phyloP scores from a whole-genome alignment of 202 grass and related monocot genomes.

The Cymbopogon flexuosus region DNA sequence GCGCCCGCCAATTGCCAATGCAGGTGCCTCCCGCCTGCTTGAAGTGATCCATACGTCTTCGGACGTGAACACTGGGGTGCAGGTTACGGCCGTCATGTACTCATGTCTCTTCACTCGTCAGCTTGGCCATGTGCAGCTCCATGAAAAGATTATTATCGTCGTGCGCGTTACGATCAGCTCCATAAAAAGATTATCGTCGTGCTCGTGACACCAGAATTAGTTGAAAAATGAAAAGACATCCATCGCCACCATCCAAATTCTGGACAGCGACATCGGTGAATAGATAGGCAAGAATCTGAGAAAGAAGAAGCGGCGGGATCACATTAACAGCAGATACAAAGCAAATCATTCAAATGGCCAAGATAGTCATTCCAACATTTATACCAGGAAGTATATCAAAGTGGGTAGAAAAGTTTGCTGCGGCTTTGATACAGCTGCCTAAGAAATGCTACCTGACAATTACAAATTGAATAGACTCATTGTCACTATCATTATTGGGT shows the following conservation, averaged over 20 bases:
- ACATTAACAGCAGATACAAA: background rate
- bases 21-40: background rate
- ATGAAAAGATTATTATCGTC: background rate
- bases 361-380: background rate
- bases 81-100: conserved; percentile 9
- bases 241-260: background rate
- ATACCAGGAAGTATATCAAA: background rate
- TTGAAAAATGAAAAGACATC: background rate
- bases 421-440: background rate
- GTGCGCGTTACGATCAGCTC: background rate
- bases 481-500: background rate
- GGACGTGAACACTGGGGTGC: background rate
- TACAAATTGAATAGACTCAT: background rate
- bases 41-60: background rate
- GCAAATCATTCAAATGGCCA: background rate
- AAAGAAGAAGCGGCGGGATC: background rate
- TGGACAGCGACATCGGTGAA: background rate
- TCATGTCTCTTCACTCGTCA: background rate
- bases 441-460: background rate
- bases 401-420: background rate
- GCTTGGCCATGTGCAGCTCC: background rate
- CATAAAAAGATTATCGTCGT: background rate
- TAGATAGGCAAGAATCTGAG: background rate
- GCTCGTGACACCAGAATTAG: background rate
- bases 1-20: conserved; percentile 9